Evolutionary conservation across 495 filamentous ascomycete genomes (phyloP).

Genomic region (Penicillium samsonianum): DNA sequence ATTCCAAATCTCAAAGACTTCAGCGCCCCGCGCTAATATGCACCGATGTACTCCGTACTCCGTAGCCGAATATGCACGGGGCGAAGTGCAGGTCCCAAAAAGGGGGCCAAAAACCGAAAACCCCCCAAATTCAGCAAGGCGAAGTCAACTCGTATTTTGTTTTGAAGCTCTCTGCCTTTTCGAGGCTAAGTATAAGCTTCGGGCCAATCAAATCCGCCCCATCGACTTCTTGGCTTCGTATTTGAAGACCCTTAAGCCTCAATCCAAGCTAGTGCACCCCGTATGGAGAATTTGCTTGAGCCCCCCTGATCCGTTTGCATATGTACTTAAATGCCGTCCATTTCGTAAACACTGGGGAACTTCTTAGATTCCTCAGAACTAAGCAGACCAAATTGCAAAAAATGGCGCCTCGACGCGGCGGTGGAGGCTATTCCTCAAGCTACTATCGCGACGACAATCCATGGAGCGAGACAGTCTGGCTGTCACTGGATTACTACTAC

Average conservation of each 20-base stretch:
- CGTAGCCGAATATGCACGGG: background rate
- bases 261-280: background rate
- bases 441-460: background rate
- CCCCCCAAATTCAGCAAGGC: background rate
- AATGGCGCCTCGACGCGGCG: slow-evolving; percentile 24
- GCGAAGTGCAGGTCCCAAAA: background rate
- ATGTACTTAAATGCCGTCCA: slow-evolving; percentile 2
- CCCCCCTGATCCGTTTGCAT: slow-evolving; percentile 1
- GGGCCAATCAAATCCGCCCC: background rate
- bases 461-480: slow-evolving; percentile 12
- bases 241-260: slow-evolving; percentile 1
- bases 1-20: slow-evolving; percentile 2
- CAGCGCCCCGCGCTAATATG: background rate
- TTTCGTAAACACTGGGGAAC: background rate
- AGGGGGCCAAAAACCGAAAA: background rate
- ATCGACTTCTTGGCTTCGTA: slow-evolving; percentile 10
- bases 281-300: slow-evolving; percentile 1
- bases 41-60: background rate
- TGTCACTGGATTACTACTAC: background rate
- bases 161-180: background rate
- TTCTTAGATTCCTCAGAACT: background rate
- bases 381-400: background rate
- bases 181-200: background rate
- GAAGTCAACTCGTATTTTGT: background rate
- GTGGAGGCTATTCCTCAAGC: slow-evolving; percentile 13